Base-by-base conservation (phyloP, 139 green algal genomes). In the Chlamydomonas sp. region DNA sequence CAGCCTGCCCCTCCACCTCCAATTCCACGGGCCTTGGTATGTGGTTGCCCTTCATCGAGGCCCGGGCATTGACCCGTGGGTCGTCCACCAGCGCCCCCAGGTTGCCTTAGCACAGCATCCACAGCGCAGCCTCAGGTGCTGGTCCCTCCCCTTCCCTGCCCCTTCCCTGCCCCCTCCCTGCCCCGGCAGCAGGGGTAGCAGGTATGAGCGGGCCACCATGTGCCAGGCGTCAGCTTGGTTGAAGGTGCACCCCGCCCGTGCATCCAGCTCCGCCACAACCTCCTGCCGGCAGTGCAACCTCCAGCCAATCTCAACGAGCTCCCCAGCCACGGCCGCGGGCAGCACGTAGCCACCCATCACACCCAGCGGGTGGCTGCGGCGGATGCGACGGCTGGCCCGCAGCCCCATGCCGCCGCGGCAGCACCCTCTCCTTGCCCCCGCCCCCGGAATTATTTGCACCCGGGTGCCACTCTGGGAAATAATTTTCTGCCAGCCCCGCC, bases 331-430 rank as follows among this genome's bases (percentile, higher is more conserved):
- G 57, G 3, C 75, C 75, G 57, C 75, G 57, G 75, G 75, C 58
- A 79, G 75, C 75, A 79, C 75, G 12, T 79, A 79, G 75, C 75
- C 75, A 12, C 75, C 75, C 75, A 64, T n/a, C 8, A 79, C 75
- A 2, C 75, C 75, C 57, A 79, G 75, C 75, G n/a, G 57, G 57
- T 5, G 5, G 58, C n/a, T 64, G 57, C 64, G 63, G 8, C 57
- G 31, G 4, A 79, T 64, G 2, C 2, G 57, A 7, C 2, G 4
- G 57, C 8, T 6, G 75, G 75, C 58, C 75, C 2, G 8, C 75
- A 79, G 75, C 58, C 75, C 75, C 5, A 4, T 10, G 75, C 75
- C 75, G 10, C 75, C 75, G 7, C 75, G 75, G 5, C n/a, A n/a
- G n/a, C n/a, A n/a, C n/a, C n/a, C n/a, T n/a, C n/a, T n/a, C n/a